A percentile compares a stretch with the other conserved stretches of the same genome.
These are phyloP conservation scores for Hanseniaspora opuntiae DNA, from an alignment of 805 yeast species.

Conservation along the genomic window DNA sequence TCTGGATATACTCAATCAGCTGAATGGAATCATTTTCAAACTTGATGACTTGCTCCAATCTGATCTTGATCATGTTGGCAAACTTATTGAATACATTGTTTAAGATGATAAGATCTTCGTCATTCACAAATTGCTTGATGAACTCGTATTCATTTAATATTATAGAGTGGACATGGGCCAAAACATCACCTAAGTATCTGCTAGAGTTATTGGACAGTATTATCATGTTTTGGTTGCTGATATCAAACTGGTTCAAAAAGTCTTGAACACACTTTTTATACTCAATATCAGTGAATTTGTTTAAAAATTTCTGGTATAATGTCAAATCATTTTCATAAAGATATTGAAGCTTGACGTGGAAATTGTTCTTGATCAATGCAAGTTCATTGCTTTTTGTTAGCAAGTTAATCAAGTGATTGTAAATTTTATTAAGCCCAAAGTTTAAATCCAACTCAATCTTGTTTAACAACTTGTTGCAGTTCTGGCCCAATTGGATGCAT, in stretches of 20 bases:
- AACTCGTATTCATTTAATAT: constrained; percentile 80
- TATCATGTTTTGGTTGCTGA: constrained; percentile 33
- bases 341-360: constrained; percentile 26
- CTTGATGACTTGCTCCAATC: constrained; percentile 55
- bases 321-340: constrained; percentile 31
- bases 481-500: constrained; percentile 47
- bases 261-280: constrained; percentile 53
- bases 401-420: constrained; percentile 29
- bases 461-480: constrained; percentile 57
- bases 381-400: constrained; percentile 16
- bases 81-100: constrained; percentile 24
- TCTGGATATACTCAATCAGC: constrained; percentile 45
- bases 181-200: constrained; percentile 70
- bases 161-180: constrained; percentile 76
- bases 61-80: constrained; percentile 42
- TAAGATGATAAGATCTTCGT: constrained; percentile 16
- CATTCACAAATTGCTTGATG: constrained; percentile 39
- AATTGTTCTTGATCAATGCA: constrained; percentile 16
- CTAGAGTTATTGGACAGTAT: constrained; percentile 63
- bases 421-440: constrained; percentile 41
- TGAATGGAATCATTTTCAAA: constrained; percentile 46
- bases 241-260: constrained; percentile 43
- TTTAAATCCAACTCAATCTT: constrained; percentile 41
- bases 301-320: constrained; percentile 45
- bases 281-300: constrained; percentile 54